Evolutionary conservation across 192 early-diverging fungal genomes (phyloP), one percentile per base, ranked within the genome.

Genomic region (Coemansia reversa): DNA sequence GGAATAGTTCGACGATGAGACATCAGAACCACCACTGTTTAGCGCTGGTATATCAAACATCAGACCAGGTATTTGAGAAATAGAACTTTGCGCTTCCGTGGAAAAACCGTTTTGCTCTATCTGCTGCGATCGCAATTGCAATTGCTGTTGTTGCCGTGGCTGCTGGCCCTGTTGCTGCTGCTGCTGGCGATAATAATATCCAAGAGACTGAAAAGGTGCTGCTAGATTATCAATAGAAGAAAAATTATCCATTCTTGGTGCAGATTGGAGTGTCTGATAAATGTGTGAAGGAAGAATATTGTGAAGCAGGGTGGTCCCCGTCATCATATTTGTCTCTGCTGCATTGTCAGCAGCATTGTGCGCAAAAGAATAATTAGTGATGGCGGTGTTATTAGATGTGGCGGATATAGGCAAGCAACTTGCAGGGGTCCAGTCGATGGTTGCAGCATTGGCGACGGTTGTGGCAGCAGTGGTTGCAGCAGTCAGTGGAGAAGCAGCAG

Each of bases 381-480:
- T 42, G 51, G 27, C 33, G 50, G 58, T 50, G 59, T 51, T 57
- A 54, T 29, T 55, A 32, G 55, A 23, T 48, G 71, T 70, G 63
- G 76, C 67, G 47, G 50, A 16, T 55, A 57, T 50, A 57, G 60
- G 64, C 60, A 51, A 64, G 24, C 60, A 66, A 29, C 65, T 66
- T 79, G 63, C 71, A 79, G 76, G 71, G 71, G 64, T 64, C 61
- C 52, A 70, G 51, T 69, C 67, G 63, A 39, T 61, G 53, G 56
- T 60, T 66, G 65, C 67, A 66, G 64, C 57, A 63, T 48, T 60
- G 24, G 57, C 60, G 25, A 71, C 66, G 65, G 60, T 57, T 51
- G 76, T 74, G 70, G 76, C 76, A 70, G 55, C 52, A n/a, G 60
- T 55, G 61, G 71, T 67, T 60, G 64, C 67, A 74, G 59, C 70